Base-by-base conservation (phyloP, 1,139 yeast species). In the Suhomyces kunorum region DNA sequence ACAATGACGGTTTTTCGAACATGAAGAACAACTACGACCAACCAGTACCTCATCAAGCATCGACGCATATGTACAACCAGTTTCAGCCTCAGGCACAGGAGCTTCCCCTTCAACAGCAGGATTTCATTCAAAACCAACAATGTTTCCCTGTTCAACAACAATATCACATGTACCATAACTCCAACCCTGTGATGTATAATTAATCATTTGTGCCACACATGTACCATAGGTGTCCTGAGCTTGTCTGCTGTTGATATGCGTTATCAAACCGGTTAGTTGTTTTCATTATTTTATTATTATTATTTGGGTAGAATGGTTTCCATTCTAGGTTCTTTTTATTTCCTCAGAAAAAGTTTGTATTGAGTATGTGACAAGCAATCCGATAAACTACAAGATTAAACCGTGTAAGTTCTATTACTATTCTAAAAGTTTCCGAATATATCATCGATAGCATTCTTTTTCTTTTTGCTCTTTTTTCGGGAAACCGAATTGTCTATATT, bases 401-500 rank as follows among this genome's bases (percentile, higher is more conserved):
- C n/a, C n/a, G n/a, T n/a, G n/a, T n/a, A n/a, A 29, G 8, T 12
- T n/a, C 8, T 22, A 15, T 22, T 19, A 11, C 13, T 32, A 24
- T 27, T n/a, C 20, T 30, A 28, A 36, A 35, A 38, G 22, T 25
- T 34, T 2, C 62, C 64, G 43, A 59, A 63, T 12, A 57, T 61
- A 41, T 59, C 66, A 41, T 38, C 41, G 16, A 43, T 44, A 14
- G 36, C 18, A n/a, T 17, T 53, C 48, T 37, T 54, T 8, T 26
- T 12, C 54, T 68, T 72, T 55, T 65, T 71, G 47, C 64, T 65
- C 43, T n/a, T n/a, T n/a, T n/a, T n/a, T n/a, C n/a, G n/a, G n/a
- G n/a, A n/a, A n/a, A n/a, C n/a, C n/a, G n/a, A n/a, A n/a, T n/a
- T n/a, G n/a, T n/a, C n/a, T n/a, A n/a, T n/a, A n/a, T n/a, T n/a